Evolutionary conservation across 2,329 filamentous ascomycete genomes (phyloP), one percentile per base, ranked within the genome.

Genomic region (Fusarium coffeatum): DNA sequence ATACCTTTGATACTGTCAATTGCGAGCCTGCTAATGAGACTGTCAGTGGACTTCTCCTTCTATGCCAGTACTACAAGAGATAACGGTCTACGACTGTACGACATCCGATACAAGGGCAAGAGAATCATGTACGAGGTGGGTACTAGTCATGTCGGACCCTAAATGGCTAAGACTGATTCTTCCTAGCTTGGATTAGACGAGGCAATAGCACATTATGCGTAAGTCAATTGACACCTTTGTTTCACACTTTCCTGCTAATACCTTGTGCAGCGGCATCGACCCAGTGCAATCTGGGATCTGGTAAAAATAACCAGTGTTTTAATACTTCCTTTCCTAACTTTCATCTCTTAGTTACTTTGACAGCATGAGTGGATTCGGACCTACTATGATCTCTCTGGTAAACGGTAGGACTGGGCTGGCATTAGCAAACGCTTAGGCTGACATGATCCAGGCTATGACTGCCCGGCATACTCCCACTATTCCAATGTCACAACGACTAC

Each of bases 121-220:
- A 28, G 56, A 6, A 59, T 59, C 12, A 34, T 59, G 9, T 59
- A 59, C 5, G 56, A 59, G n/a, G 56, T 43, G 22, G 2, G 18
- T 20, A 1, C 27, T 8, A 10, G 2, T 1, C 5, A 27, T 34
- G 15, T 34, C 2, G 8, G 4, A 10, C 8, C 32, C 8, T 4
- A 6, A 0, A 1, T 1, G 1, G 0, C 12, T 8, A 27, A 5
- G 0, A 6, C 51, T 59, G 2, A 59, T 13, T 0, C 5, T 5
- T 3, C 34, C 2, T 4, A 59, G 56, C 40, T 59, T 46, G 56
- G 56, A 8, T 18, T 59, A 1, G 56, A 59, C 5, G 56, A 59
- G n/a, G 56, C 56, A 2, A 59, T 59, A 12, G 56, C 56, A 0
- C 56, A 59, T 20, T 59, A 57, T 20, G 56, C 56, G 56, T 59